Evolutionary conservation across 129 eudicot species (phyloP), one percentile per base, ranked within the genome.

Genomic region (Lactuca sativa): DNA sequence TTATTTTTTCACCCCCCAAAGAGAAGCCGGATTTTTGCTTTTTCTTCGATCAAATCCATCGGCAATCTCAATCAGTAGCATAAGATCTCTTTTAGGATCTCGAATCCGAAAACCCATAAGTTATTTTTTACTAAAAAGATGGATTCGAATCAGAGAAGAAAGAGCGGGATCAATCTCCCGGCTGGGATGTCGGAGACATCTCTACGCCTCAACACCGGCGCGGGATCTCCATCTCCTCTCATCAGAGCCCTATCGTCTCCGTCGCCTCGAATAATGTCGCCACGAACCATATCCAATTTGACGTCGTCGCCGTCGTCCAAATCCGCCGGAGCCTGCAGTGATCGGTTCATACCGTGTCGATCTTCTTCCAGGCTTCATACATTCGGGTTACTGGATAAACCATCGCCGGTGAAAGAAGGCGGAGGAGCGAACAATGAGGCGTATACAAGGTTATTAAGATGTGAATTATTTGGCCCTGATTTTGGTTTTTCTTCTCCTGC

Each of bases 291-390:
- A 4, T 84, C 88, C 3, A 85, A 80, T 56, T 44, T 88, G 14
- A 58, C 90, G 3, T 80, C 95, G 4, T 80, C 95, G 4, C 82
- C 95, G 12, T 87, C 95, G 48, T 84, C 92, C 2, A 86, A 82
- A 61, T 75, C 97, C 3, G 77, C 90, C 8, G 84, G 76, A 14
- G 78, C 89, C 38, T 90, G 97, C 75, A 93, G 99, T 57, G 99
- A 93, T 70, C 78, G 99, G 65, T 93, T 93, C 71, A 93, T 93
- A 14, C 99, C 99, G 0, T 90, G 97, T 53, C 69, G 99, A 56
- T 93, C 99, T 6, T 81, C 97, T 33, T 93, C 99, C 17, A 85
- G 99, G 87, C 90, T 93, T 8, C 95, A 93, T 76, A 81, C 99
- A 0, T 93, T 93, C 44, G 99, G 97, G 78, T 68, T 93, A 34